A percentile compares a stretch with the other conserved stretches of the same genome.
Conservation (phyloP, 495 filamentous ascomycete species). For the Bryoglossum gracile region DNA sequence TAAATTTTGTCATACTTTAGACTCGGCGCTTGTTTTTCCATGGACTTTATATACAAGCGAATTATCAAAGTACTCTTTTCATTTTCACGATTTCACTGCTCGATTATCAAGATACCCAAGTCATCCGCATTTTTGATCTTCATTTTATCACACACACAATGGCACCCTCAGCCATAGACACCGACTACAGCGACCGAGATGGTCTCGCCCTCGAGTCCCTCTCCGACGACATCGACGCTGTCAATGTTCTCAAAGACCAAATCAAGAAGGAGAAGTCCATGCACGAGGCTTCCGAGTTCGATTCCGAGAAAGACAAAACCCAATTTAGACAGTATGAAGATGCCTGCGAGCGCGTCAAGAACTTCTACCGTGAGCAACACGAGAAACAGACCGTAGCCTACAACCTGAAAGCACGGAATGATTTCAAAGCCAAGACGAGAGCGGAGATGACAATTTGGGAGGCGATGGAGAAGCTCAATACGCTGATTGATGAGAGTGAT, state of each 20-base stretch:
- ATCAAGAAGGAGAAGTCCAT: slow-evolving; percentile 46
- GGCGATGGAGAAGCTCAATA: slow-evolving; percentile 85
- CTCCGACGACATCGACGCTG: slow-evolving; percentile 71
- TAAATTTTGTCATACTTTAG: neutral
- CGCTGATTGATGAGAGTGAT: slow-evolving; percentile 80
- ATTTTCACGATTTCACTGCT: neutral
- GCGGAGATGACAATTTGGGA: slow-evolving; percentile 80
- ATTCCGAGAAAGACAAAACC: slow-evolving; percentile 71
- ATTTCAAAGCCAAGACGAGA: slow-evolving; percentile 59
- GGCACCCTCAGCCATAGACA: slow-evolving; percentile 25
- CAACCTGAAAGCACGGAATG: slow-evolving; percentile 67
- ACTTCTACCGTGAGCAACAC: slow-evolving; percentile 80
- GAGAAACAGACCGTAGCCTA: slow-evolving; percentile 78
- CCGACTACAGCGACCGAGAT: slow-evolving; percentile 34
- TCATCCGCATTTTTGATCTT: neutral
- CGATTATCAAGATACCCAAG: neutral
- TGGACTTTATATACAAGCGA: neutral
- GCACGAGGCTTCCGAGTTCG: slow-evolving; percentile 59
- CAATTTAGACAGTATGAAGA: slow-evolving; percentile 73
- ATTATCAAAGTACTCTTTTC: too few relatives aligned
- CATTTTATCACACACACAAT: slow-evolving; percentile 8
- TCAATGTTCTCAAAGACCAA: slow-evolving; percentile 66
- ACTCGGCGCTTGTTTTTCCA: neutral
- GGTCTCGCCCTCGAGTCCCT: slow-evolving; percentile 70
- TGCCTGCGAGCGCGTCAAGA: slow-evolving; percentile 71